Evolutionary conservation across 805 yeast species (phyloP), one percentile per base, ranked within the genome.

Genomic region (Monosporozyma yasuniensis): DNA sequence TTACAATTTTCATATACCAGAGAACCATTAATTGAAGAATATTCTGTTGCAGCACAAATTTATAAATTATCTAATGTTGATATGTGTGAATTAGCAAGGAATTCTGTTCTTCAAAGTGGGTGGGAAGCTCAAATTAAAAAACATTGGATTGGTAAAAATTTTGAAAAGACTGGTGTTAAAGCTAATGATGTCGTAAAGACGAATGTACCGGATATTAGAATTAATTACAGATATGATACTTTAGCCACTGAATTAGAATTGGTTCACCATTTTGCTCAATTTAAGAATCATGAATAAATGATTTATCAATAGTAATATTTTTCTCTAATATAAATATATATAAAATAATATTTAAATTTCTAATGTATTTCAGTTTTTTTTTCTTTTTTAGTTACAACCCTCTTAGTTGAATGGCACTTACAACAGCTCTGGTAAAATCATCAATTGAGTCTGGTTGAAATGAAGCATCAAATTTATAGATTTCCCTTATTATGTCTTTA

Each of bases 21-120:
- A 61, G 99, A 93, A 64, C 98, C 99, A 14, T 75, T 93, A 61
- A 93, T 93, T 58, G 99, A 93, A 67, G 99, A 93, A 68, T 93
- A 90, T 66, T 87, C 96, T 2, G 98, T 93, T 28, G 99, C 99
- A 6, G 98, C 97, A 0, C 98, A 93, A 68, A 93, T 93, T 57
- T 93, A 90, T 74, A 89, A 93, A 64, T 75, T 93, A 41, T 87
- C 96, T 0, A 81, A 88, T 54, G 98, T 91, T 30, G 99, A 93
- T 68, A 88, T 93, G 95, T 90, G 98, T 65, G 99, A 93, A 66
- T 73, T 93, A 58, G 99, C 99, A 0, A 77, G 81, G 55, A 90
- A 91, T 67, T 90, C 98, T 0, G 98, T 93, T 3, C 67, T 76
- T 52, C 97, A 91, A 74, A 83, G 95, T 61, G 99, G 99, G 0